phyloP scores from a whole-genome alignment of 2,329 filamentous ascomycete genomes.

The Paracoccidioides brasiliensis region DNA sequence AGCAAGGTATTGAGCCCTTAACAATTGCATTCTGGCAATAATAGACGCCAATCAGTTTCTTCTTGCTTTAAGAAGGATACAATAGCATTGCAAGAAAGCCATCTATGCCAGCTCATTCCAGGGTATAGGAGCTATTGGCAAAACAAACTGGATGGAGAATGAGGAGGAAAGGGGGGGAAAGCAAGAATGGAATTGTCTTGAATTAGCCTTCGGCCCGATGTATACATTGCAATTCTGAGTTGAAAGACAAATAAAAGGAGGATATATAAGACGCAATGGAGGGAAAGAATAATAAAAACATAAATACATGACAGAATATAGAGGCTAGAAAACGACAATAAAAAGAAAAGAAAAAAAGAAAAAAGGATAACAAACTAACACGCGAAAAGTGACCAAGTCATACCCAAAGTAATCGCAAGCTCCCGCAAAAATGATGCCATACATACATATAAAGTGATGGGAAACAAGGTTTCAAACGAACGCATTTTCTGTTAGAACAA shows the following conservation, averaged over 20 bases:
- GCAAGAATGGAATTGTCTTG: neutral
- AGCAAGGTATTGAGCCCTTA: too few relatives aligned
- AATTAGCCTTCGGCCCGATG: neutral
- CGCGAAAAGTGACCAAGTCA: neutral
- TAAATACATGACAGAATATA: neutral
- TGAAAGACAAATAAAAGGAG: neutral
- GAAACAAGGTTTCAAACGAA: neutral
- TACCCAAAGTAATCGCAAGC: neutral
- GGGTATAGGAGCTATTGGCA: neutral
- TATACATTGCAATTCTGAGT: neutral
- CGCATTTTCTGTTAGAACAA: slow-evolving; percentile 13
- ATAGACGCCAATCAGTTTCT: neutral
- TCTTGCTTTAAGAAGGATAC: too few relatives aligned
- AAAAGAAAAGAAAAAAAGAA: neutral
- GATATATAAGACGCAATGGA: neutral
- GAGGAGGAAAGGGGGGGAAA: neutral
- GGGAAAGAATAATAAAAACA: too few relatives aligned
- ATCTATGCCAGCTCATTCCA: neutral
- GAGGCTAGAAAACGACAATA: neutral
- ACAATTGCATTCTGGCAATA: too few relatives aligned
- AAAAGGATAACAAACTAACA: neutral
- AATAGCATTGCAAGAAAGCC: neutral
- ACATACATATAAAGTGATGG: neutral
- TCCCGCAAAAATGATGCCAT: neutral
- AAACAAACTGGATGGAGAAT: neutral